Evolutionary conservation across 495 filamentous ascomycete species (phyloP).

Genomic region (Corynascus novoguineensis): DNA sequence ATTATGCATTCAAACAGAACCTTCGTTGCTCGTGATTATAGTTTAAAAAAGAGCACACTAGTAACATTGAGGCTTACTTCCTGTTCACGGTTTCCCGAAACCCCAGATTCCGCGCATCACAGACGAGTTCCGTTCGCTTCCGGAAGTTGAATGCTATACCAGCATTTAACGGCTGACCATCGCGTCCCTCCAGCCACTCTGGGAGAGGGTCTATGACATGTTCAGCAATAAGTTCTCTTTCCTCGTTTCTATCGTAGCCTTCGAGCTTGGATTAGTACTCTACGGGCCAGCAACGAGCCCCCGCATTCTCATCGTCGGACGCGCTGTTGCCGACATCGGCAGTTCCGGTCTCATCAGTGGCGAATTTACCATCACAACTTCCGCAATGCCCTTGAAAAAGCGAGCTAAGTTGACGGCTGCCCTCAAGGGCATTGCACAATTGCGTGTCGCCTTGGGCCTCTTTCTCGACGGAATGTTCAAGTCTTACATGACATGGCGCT

Average conservation of each 20-base stretch:
- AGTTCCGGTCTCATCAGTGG: conserved; percentile 38
- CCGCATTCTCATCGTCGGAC: conserved; percentile 47
- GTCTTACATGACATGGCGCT: conserved; percentile 51
- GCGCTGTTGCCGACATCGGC: conserved; percentile 51
- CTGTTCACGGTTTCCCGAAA: background rate
- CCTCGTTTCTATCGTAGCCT: conserved; percentile 34
- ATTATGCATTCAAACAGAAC: too few relatives aligned
- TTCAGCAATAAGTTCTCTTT: conserved; percentile 43
- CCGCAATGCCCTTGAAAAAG: conserved; percentile 33
- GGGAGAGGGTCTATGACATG: conserved; percentile 47
- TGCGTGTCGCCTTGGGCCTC: conserved; percentile 65
- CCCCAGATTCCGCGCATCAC: conserved; percentile 44
- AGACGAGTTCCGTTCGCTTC: conserved; percentile 41
- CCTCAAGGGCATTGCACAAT: conserved; percentile 51
- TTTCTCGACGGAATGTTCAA: conserved; percentile 53
- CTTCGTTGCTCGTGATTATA: background rate
- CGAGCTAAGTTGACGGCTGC: conserved; percentile 36
- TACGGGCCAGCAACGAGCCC: conserved; percentile 47
- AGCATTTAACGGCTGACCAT: conserved; percentile 48
- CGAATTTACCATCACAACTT: conserved; percentile 32
- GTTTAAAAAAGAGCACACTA: too few relatives aligned
- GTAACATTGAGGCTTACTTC: too few relatives aligned
- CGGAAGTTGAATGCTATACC: conserved; percentile 50
- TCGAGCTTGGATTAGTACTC: conserved; percentile 45
- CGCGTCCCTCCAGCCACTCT: conserved; percentile 47